These are phyloP conservation scores for Pythium monospermum DNA, from an alignment of 352 stramenopile genomes.

Conservation along the genomic window DNA sequence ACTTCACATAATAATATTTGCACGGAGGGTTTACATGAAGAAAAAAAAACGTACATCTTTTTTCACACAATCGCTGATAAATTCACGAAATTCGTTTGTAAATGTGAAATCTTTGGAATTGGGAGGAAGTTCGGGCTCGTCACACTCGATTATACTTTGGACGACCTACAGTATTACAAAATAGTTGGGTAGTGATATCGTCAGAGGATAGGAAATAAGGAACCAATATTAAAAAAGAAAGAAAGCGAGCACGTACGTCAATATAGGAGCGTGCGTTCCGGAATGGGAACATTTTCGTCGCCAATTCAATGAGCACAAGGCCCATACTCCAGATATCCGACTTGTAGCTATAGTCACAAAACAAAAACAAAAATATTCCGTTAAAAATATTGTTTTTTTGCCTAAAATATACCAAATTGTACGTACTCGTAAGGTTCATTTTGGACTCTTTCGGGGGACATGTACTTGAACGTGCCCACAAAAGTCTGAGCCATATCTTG, in stretches of 20 bases:
- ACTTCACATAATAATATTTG: background rate
- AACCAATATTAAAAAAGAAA: background rate
- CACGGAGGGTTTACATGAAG: too few species aligned
- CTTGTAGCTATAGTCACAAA: constrained; percentile 44
- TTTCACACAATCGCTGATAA: constrained; percentile 53
- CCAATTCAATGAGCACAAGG: constrained; percentile 68
- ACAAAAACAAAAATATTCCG: constrained; percentile 1
- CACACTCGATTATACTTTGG: constrained; percentile 66
- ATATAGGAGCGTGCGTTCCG: constrained; percentile 55
- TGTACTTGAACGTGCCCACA: constrained; percentile 91
- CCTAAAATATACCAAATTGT: too few species aligned
- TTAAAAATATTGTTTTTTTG: too few species aligned
- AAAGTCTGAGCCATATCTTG: constrained; percentile 84
- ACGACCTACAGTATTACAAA: constrained; percentile 52
- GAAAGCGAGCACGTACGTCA: constrained; percentile 33
- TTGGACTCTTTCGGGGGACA: constrained; percentile 90
- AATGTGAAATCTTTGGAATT: constrained; percentile 30
- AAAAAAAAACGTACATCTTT: constrained; percentile 41
- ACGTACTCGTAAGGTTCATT: constrained; percentile 71
- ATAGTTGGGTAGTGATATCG: background rate
- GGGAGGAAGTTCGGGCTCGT: constrained; percentile 37
- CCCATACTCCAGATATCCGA: constrained; percentile 76
- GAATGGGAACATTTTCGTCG: constrained; percentile 56
- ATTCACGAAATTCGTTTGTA: constrained; percentile 44
- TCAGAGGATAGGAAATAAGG: background rate